Evolutionary conservation across 202 grass and related monocot genomes (phyloP).

Genomic region (Schoenoplectus tabernaemontani): DNA sequence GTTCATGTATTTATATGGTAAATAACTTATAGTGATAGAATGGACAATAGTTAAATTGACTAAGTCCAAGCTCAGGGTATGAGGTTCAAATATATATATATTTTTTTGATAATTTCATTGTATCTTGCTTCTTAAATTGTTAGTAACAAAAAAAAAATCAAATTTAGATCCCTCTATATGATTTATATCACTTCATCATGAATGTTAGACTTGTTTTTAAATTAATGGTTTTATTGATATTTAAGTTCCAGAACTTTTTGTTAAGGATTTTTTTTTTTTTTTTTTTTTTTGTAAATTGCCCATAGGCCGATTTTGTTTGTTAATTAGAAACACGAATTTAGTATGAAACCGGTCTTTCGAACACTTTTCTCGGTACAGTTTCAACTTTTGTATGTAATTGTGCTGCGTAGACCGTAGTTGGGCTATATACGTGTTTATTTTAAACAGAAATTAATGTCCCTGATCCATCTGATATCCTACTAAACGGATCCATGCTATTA

Average conservation of each 20-base stretch:
- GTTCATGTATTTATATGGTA: constrained; percentile 7
- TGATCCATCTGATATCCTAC: no score
- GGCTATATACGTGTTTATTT: no score
- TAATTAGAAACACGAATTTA: no score
- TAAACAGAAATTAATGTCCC: no score
- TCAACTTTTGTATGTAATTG: background rate
- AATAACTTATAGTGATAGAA: constrained; percentile 21
- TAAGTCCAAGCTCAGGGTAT: background rate
- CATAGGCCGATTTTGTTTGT: no score
- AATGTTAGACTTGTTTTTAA: no score
- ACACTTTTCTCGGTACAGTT: background rate
- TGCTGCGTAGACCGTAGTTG: background rate
- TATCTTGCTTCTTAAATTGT: background rate
- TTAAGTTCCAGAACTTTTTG: background rate
- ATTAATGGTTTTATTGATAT: background rate
- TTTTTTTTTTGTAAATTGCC: background rate
- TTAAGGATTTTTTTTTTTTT: background rate
- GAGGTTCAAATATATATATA: background rate
- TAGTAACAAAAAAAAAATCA: background rate
- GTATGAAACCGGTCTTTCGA: no score
- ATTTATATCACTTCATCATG: background rate
- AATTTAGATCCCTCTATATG: background rate
- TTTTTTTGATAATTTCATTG: background rate
- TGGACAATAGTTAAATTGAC: background rate
- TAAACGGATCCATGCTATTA: no score